Conservation (phyloP, 1,284 basidiomycete species). For the Stereum hirsutum region DNA sequence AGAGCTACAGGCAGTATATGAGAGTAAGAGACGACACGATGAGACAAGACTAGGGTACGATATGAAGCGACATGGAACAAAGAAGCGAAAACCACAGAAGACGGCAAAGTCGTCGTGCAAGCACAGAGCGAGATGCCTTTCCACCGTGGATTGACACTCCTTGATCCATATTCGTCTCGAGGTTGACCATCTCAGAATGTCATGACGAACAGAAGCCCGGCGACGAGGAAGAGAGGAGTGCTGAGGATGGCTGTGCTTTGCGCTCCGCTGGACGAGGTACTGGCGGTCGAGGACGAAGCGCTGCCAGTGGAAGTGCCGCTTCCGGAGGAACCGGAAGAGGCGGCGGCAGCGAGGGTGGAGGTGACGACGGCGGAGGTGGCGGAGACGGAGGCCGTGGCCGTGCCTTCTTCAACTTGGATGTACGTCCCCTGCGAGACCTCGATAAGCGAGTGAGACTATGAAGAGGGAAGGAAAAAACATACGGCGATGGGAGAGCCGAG, state of each 20-base stretch:
- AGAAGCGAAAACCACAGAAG: too few relatives aligned
- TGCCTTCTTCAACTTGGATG: constrained; percentile 67
- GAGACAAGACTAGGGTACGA: too few relatives aligned
- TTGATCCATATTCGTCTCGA: too few relatives aligned
- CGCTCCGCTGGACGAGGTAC: neutral
- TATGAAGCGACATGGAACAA: too few relatives aligned
- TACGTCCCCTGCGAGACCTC: constrained; percentile 66
- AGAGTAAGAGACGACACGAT: too few relatives aligned
- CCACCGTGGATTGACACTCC: too few relatives aligned
- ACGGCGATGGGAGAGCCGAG: constrained; percentile 54
- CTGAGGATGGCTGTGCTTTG: neutral
- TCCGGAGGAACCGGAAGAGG: neutral
- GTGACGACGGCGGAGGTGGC: constrained; percentile 56
- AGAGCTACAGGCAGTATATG: too few relatives aligned
- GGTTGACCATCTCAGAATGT: neutral
- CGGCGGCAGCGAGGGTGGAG: constrained; percentile 40
- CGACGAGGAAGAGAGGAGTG: constrained; percentile 6
- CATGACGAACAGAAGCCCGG: neutral
- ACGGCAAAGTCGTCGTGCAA: too few relatives aligned
- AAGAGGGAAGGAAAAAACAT: constrained; percentile 16
- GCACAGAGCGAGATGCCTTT: too few relatives aligned
- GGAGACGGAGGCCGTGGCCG: constrained; percentile 39
- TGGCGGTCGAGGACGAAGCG: neutral
- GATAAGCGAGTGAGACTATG: constrained; percentile 14
- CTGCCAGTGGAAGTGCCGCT: neutral